Conservation (phyloP, 441 rosid genomes). For the Biscutella laevigata region DNA sequence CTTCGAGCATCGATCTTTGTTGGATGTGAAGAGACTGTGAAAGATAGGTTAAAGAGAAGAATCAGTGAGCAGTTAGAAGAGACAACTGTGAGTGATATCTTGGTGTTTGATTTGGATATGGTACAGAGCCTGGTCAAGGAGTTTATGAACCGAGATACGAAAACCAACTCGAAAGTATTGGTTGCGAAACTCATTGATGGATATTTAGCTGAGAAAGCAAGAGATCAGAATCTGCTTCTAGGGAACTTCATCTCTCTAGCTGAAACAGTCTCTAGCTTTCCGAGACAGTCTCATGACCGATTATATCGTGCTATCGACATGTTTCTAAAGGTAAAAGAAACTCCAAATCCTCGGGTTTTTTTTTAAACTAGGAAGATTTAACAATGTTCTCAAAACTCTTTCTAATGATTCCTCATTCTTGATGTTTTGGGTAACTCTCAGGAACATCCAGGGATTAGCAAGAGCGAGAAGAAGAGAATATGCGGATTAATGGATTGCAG, state of each 20-base stretch:
- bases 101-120: constrained; percentile 48
- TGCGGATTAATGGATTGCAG: constrained; percentile 52
- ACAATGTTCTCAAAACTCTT: too few species aligned
- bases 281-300: constrained; percentile 66
- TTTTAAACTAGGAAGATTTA: too few species aligned
- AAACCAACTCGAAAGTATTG: constrained; percentile 24
- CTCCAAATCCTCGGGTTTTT: not conserved
- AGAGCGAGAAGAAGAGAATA: constrained; percentile 49
- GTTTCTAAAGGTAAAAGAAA: constrained; percentile 61
- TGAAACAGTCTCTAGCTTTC: constrained; percentile 43
- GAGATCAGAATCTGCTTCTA: constrained; percentile 44
- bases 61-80: constrained; percentile 59
- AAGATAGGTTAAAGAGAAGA: constrained; percentile 49
- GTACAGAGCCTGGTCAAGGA: constrained; percentile 56
- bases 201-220: constrained; percentile 71
- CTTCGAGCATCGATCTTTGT: constrained; percentile 45
- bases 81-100: constrained; percentile 48
- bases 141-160: constrained; percentile 31
- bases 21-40: constrained; percentile 47
- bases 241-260: constrained; percentile 46
- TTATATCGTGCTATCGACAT: constrained; percentile 74
- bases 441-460: constrained; percentile 45
- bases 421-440: constrained; percentile 10
- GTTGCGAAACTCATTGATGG: constrained; percentile 66
- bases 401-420: not conserved